phyloP scores from a whole-genome alignment of 2,329 filamentous ascomycete species.

The Chrysoporthe deuterocubensis region DNA sequence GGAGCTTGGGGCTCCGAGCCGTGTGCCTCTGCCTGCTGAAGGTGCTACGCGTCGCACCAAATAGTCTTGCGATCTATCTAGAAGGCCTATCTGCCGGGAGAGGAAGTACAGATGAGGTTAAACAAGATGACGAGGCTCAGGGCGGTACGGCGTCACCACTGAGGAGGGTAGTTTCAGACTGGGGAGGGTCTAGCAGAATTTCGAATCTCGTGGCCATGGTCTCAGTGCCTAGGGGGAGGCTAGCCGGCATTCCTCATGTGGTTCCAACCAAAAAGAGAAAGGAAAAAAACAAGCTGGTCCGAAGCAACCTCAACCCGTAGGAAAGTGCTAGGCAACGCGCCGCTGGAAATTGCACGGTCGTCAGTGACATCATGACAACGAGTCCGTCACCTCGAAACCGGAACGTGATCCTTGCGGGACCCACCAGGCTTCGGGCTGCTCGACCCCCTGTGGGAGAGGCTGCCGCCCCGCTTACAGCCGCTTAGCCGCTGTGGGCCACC shows the following conservation, averaged over 20 bases:
- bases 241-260: neutral
- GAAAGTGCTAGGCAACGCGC: neutral
- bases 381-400: neutral
- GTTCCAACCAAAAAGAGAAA: neutral
- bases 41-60: too few relatives aligned
- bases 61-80: neutral
- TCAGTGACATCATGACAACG: neutral
- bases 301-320: neutral
- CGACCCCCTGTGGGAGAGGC: neutral
- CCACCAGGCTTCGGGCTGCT: neutral
- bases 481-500: neutral
- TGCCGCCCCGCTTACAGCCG: neutral
- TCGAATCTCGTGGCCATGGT: neutral
- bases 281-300: neutral
- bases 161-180: neutral
- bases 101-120: neutral
- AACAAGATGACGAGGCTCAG: neutral
- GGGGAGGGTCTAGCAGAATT: neutral
- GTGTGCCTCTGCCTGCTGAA: neutral
- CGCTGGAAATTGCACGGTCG: neutral
- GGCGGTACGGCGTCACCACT: neutral
- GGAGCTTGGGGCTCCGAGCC: too few relatives aligned
- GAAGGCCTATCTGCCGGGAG: too few relatives aligned
- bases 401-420: neutral
- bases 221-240: neutral